phyloP scores from a whole-genome alignment of 176 grass and related monocot species.

The Musa itinerans region DNA sequence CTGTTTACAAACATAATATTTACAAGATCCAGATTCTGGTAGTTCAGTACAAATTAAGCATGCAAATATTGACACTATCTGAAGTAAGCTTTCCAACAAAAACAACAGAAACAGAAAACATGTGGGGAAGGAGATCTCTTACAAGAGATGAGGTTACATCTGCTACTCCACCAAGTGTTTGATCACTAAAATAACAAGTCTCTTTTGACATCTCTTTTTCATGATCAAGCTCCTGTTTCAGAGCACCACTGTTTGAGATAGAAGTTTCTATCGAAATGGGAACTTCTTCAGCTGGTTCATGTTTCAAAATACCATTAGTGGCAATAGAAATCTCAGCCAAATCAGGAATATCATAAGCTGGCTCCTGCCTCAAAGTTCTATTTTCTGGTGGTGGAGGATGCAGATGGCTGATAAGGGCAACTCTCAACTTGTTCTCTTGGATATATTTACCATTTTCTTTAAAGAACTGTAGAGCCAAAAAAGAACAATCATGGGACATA shows the following conservation, averaged over 20 bases:
- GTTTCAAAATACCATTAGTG: constrained; percentile 23
- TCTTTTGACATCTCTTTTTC: constrained; percentile 9
- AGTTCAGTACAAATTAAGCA: too few species aligned
- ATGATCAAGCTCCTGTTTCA: neutral
- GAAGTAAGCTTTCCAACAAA: too few species aligned
- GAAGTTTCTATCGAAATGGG: constrained; percentile 17
- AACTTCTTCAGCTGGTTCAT: constrained; percentile 4
- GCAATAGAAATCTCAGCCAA: neutral
- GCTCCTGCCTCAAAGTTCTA: constrained; percentile 32
- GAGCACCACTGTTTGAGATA: constrained; percentile 20
- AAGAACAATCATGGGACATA: neutral
- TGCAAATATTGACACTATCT: too few species aligned
- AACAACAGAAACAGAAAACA: neutral
- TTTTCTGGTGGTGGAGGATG: constrained; percentile 36
- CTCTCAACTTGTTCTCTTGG: constrained; percentile 89
- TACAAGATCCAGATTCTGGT: neutral
- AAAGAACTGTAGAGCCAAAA: constrained; percentile 56
- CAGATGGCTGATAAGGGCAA: constrained; percentile 65
- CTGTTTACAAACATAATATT: neutral
- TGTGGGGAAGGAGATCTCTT: constrained; percentile 23
- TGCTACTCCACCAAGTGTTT: constrained; percentile 26
- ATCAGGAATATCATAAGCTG: constrained; percentile 6
- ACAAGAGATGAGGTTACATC: constrained; percentile 51
- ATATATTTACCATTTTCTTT: constrained; percentile 82
- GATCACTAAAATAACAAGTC: constrained; percentile 23